Conservation (phyloP, 2,329 filamentous ascomycete species). For the Anisogramma anomala region DNA sequence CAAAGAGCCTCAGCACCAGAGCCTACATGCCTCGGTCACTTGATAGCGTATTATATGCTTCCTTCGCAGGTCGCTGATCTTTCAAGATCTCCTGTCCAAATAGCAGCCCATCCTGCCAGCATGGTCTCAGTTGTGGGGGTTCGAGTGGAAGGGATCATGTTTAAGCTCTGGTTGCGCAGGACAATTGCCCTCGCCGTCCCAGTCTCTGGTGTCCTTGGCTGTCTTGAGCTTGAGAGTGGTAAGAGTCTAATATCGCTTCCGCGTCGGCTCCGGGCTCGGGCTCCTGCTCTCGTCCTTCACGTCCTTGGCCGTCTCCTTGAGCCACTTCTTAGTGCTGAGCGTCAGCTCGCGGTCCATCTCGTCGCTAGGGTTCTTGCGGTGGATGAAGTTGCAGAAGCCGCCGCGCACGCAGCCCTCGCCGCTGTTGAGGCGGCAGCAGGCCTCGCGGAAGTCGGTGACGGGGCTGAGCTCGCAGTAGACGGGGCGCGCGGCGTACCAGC, state of each 20-base stretch:
- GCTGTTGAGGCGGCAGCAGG: slow-evolving; percentile 86
- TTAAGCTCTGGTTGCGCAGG: too few species aligned
- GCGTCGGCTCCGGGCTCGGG: slow-evolving; percentile 74
- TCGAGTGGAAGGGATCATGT: too few species aligned
- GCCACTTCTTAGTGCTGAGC: slow-evolving; percentile 91
- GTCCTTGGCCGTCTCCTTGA: slow-evolving; percentile 73
- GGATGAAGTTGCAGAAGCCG: slow-evolving; percentile 99
- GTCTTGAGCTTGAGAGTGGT: too few species aligned
- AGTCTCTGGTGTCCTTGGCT: too few species aligned
- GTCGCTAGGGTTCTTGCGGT: slow-evolving; percentile 83
- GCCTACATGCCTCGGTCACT: too few species aligned
- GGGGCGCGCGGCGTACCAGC: slow-evolving; percentile 93
- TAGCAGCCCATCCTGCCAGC: too few species aligned
- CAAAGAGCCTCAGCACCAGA: too few species aligned
- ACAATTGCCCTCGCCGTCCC: too few species aligned
- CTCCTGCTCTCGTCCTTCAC: slow-evolving; percentile 70
- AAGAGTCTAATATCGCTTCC: slow-evolving; percentile 54
- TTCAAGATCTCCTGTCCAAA: too few species aligned
- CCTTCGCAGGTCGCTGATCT: too few species aligned
- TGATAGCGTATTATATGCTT: too few species aligned
- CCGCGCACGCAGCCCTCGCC: slow-evolving; percentile 93
- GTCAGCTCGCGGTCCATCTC: slow-evolving; percentile 83
- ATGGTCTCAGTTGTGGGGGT: too few species aligned
- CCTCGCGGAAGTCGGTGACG: slow-evolving; percentile 96
- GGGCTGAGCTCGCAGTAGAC: slow-evolving; percentile 97